Conservation (phyloP, 306 rosid species). For the Sechiopsis laciniata region DNA sequence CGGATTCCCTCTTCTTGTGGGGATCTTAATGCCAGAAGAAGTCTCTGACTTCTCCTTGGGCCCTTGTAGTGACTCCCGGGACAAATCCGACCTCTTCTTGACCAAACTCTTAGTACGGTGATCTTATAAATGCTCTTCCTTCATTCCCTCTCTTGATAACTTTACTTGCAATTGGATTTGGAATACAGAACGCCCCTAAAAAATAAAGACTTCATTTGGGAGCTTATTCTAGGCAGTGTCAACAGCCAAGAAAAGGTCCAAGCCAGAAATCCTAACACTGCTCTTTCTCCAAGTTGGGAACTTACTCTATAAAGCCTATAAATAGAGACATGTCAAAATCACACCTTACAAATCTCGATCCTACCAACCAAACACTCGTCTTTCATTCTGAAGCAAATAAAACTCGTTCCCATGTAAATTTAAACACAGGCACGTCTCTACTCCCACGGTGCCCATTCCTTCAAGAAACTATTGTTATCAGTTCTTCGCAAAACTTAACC, state of each 20-base stretch:
- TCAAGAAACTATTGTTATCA: neutral
- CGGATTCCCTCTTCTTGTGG: neutral
- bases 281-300: neutral
- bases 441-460: neutral
- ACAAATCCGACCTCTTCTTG: neutral
- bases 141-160: neutral
- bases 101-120: neutral
- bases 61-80: neutral
- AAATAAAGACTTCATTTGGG: neutral
- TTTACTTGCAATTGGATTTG: neutral
- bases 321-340: neutral
- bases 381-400: neutral
- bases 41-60: neutral
- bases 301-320: neutral
- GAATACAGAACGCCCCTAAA: neutral
- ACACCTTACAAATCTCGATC: neutral
- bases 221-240: neutral
- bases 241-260: neutral
- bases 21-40: neutral
- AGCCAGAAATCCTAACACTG: slow-evolving; percentile 1
- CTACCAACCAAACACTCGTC: neutral
- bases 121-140: slow-evolving; percentile 5
- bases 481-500: neutral
- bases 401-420: neutral
- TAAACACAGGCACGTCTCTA: neutral